Evolutionary conservation across 805 yeast species (phyloP), one percentile per base, ranked within the genome.

Genomic region (Kazachstania martiniae): DNA sequence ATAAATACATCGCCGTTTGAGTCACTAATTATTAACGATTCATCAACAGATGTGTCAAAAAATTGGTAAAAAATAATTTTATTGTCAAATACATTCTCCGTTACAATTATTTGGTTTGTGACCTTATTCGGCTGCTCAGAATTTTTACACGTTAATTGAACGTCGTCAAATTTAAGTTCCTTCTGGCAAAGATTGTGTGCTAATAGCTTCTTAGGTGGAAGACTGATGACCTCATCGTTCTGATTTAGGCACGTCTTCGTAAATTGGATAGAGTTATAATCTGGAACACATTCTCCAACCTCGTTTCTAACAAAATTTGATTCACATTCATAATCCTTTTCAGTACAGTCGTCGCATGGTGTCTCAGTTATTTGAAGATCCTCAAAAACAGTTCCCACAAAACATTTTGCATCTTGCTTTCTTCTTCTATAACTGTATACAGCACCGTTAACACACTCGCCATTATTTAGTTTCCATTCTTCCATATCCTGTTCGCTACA

Each of bases 311-410:
- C 42, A 42, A 69, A 74, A 14, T 77, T 78, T 28, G 56, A 62
- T 2, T 68, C 65, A 57, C 95, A 84, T 47, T 83, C 93, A 39
- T 68, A 76, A 50, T 85, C 94, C 5, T 47, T 42, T n/a, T 59
- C 66, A 0, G 72, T 56, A 60, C 95, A 84, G 12, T 60, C 55
- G 7, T 61, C 58, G 53, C 94, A 84, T 7, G 68, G 55, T 33
- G 70, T 77, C 37, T 70, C 74, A 17, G 50, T 45, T 7, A 63
- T 53, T 18, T 50, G 28, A 7, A 62, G 49, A 36, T 67, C 68
- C 12, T 58, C 52, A 37, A 51, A 61, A 12, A 57, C 38, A 17
- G 51, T 46, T 6, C 58, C 63, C 15, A 58, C 53, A 5, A 61
- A 59, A 61, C 95, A 85, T 37, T 73, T 49, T 1, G 87, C 70